Evolutionary conservation across 306 rosid genomes (phyloP).

Genomic region (Begonia masoniana): DNA sequence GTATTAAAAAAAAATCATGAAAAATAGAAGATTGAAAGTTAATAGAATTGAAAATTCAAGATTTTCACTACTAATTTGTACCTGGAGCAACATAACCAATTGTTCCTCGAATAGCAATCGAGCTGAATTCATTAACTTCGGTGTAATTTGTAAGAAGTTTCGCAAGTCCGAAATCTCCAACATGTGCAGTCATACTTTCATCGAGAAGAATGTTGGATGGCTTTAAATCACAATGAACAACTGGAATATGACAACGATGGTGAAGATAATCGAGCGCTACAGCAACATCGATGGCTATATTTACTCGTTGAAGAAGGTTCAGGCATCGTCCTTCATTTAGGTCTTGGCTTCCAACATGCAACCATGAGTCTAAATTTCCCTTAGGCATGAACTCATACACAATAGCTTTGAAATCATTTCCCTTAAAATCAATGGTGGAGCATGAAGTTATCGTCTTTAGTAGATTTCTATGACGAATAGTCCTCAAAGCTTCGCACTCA

Average conservation of each 20-base stretch:
- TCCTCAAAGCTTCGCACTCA: conserved; percentile 1
- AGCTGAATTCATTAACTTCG: conserved; percentile 13
- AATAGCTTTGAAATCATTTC: conserved; percentile 26
- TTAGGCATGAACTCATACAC: conserved; percentile 11
- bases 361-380: conserved; percentile 1
- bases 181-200: conserved; percentile 48
- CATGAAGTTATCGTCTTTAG: conserved; percentile 19
- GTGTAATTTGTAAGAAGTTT: conserved; percentile 22
- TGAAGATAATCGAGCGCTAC: conserved; percentile 57
- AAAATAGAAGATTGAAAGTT: not conserved
- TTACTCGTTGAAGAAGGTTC: conserved; percentile 33
- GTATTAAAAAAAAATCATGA: not conserved
- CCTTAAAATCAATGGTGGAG: conserved; percentile 22
- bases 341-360: not conserved
- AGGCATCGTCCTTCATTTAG: not conserved
- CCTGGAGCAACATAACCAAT: conserved; percentile 90
- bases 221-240: conserved; percentile 19
- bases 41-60: not conserved
- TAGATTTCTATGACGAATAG: conserved; percentile 22
- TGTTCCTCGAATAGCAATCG: conserved; percentile 48
- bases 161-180: conserved; percentile 78
- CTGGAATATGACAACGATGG: conserved; percentile 44
- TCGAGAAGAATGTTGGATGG: not conserved
- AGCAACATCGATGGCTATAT: conserved; percentile 15
- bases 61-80: not conserved